A percentile compares a stretch with the other conserved stretches of the same genome.
Conservation (phyloP, 805 yeast species). For the Myxozyma neglecta region DNA sequence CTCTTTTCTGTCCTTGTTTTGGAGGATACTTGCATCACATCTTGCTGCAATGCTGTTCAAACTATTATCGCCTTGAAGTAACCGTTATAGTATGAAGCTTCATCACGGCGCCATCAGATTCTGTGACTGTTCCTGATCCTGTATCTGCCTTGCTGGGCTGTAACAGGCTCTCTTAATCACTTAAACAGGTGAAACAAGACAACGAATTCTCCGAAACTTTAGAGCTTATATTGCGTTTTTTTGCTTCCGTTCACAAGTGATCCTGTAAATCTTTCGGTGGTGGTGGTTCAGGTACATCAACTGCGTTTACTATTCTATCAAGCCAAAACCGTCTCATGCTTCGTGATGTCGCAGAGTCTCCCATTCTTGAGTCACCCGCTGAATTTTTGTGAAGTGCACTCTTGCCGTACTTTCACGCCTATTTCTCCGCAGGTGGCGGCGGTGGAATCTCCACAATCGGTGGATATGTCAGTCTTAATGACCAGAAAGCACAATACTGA, state of each 20-base stretch:
- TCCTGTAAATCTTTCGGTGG: constrained; percentile 50
- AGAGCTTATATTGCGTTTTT: constrained; percentile 80
- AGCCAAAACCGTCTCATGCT: constrained; percentile 34
- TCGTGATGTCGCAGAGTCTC: constrained; percentile 27
- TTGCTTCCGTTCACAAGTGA: constrained; percentile 78
- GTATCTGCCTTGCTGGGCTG: no score
- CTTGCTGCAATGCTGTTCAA: constrained; percentile 16
- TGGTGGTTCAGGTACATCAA: constrained; percentile 18
- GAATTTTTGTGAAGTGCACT: not conserved
- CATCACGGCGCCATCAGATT: constrained; percentile 26
- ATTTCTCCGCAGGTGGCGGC: not conserved
- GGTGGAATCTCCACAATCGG: no score
- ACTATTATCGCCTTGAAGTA: no score
- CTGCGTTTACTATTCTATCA: constrained; percentile 22
- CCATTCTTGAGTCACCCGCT: constrained; percentile 23
- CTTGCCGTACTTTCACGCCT: not conserved
- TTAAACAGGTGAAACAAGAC: constrained; percentile 78
- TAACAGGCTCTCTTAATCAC: constrained; percentile 80
- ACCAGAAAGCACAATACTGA: no score
- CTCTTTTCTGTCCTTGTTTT: no score
- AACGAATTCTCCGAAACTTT: constrained; percentile 90
- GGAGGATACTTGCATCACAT: no score
- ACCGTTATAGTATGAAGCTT: constrained; percentile 32
- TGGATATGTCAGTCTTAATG: no score
- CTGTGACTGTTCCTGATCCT: no score